These are phyloP conservation scores for Colletotrichum lindemuthianum DNA, from an alignment of 2,329 filamentous ascomycete species.

Conservation along the genomic window DNA sequence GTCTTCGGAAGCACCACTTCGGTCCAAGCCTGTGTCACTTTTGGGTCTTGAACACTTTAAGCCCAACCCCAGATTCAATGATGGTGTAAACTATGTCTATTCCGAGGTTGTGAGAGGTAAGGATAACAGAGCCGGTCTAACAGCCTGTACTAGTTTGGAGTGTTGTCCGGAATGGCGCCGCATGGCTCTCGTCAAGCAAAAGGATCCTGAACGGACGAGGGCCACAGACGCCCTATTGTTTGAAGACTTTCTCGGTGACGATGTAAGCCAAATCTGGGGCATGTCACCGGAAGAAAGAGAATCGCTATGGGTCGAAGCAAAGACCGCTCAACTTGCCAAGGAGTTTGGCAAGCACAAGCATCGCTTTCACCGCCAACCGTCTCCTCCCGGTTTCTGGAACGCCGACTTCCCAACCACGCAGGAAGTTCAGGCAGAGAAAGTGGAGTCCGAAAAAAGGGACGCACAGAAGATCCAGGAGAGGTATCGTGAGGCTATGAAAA, in stretches of 20 bases:
- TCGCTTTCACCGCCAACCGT: slow-evolving; percentile 74
- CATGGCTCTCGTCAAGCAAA: slow-evolving; percentile 67
- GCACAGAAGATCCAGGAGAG: slow-evolving; percentile 75
- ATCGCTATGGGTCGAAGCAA: slow-evolving; percentile 78
- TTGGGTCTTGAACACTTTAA: slow-evolving; percentile 81
- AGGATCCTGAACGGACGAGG: slow-evolving; percentile 48
- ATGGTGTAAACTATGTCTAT: slow-evolving; percentile 78
- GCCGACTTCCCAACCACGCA: slow-evolving; percentile 91
- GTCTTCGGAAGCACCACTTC: slow-evolving; percentile 53
- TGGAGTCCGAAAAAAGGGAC: slow-evolving; percentile 71
- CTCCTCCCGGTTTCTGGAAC: slow-evolving; percentile 91
- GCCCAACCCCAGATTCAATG: slow-evolving; percentile 78
- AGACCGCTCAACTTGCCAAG: slow-evolving; percentile 77
- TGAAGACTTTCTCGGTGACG: slow-evolving; percentile 66
- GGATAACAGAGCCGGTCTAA: slow-evolving; percentile 74
- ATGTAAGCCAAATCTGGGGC: slow-evolving; percentile 65
- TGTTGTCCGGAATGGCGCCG: slow-evolving; percentile 82
- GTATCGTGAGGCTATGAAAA: slow-evolving; percentile 83
- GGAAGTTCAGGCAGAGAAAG: slow-evolving; percentile 73
- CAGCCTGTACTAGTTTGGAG: slow-evolving; percentile 77
- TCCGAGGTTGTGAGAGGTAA: slow-evolving; percentile 78
- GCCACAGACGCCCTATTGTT: slow-evolving; percentile 60
- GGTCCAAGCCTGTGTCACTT: slow-evolving; percentile 64
- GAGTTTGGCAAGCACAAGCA: slow-evolving; percentile 81
- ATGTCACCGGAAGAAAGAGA: slow-evolving; percentile 71